Base-by-base conservation (phyloP, 2,329 filamentous ascomycete genomes). In the Ophiocordyceps australis region DNA sequence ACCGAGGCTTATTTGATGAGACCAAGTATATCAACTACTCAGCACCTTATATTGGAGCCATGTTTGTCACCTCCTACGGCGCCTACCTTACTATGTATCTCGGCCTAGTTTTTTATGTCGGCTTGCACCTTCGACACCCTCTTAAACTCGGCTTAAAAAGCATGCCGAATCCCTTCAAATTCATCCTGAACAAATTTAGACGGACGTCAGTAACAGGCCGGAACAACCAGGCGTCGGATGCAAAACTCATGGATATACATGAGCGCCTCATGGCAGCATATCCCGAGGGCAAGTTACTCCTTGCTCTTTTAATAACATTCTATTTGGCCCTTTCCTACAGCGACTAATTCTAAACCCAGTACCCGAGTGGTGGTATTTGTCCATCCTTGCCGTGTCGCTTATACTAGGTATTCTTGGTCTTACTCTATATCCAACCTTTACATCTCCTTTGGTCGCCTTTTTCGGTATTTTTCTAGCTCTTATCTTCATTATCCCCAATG, bases 291-390 rank as follows among this genome's bases (percentile, higher is more conserved):
- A 25, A 17, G 25, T 14, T 4, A 12, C 20, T 12, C 10, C 18
- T n/a, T n/a, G 10, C 3, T 14, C 5, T 7, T 5, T 5, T 14
- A 17, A 9, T 12, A 9, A 9, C 4, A 7, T 4, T 9, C 4
- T 13, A n/a, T 11, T 11, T n/a, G 4, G 17, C 4, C 12, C 13
- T 8, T 16, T 9, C 13, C 11, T 4, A n/a, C 2, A 12, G 7
- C 17, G 2, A n/a, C n/a, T n/a, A n/a, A n/a, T n/a, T n/a, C n/a
- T n/a, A n/a, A n/a, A n/a, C n/a, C n/a, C 11, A 32, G 52, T 56
- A 1, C 55, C 57, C 0, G 55, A 60, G 24, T 59, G 54, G 55
- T 60, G 55, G 54, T 62, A 59, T 32, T 26, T 51, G 10, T 29
- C 43, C 7, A 35, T 39, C 5, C 40, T 50, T 11, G 28, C 41